phyloP scores from a whole-genome alignment of 2,329 filamentous ascomycete genomes.

The Phyllosticta paracitricarpa region DNA sequence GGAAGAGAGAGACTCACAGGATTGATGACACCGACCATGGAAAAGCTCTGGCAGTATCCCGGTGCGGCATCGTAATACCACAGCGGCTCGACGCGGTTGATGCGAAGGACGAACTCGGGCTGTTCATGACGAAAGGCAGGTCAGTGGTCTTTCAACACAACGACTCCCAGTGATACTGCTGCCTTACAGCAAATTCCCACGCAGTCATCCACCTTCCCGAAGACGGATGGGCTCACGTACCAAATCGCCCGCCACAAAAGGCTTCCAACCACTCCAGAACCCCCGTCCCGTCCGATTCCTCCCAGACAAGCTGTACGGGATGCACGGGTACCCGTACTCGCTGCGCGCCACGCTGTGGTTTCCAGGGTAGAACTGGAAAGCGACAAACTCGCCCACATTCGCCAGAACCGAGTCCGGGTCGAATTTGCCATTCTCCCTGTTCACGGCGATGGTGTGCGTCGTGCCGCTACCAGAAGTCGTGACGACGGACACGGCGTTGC shows the following conservation, averaged over 20 bases:
- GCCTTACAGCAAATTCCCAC: not conserved
- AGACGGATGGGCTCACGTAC: not conserved
- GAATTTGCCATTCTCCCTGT: not conserved
- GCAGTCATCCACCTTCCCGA: not conserved
- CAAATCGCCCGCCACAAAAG: not conserved
- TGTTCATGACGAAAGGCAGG: not conserved
- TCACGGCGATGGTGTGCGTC: constrained; percentile 1
- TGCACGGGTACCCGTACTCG: constrained; percentile 26
- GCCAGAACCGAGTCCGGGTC: not conserved
- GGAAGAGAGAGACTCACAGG: constrained; percentile 36
- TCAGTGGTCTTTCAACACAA: not conserved
- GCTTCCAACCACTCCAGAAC: constrained; percentile 6
- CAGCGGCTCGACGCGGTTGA: constrained; percentile 25
- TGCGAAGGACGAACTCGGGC: constrained; percentile 12
- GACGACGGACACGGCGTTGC: not conserved
- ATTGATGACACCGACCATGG: constrained; percentile 72
- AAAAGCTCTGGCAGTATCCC: constrained; percentile 51
- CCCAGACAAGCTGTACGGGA: not conserved
- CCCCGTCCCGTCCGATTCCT: not conserved
- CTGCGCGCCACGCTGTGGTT: constrained; percentile 36
- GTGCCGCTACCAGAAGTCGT: not conserved
- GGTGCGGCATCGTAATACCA: constrained; percentile 43
- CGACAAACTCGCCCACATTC: constrained; percentile 18
- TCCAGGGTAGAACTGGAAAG: constrained; percentile 32
- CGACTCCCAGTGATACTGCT: not conserved